Percentiles rank a stretch among this genome's conserved stretches.
These are phyloP conservation scores for Syncephalastrum sp. DNA, from an alignment of 371 early-diverging fungal genomes.

Conservation along the genomic window DNA sequence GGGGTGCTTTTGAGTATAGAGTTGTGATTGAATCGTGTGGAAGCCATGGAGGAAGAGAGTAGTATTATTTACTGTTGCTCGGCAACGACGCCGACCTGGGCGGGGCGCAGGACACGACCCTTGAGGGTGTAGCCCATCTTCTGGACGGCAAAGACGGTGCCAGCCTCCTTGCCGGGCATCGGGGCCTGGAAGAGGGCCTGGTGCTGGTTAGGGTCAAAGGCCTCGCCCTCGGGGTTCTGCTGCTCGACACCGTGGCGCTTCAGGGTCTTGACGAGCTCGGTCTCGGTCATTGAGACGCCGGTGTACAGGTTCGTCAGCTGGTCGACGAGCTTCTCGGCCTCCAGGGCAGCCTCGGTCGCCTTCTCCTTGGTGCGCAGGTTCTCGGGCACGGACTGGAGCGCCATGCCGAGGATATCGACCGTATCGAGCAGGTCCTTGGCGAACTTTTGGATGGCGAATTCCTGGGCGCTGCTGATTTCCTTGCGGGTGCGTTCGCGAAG, in stretches of 20 bases:
- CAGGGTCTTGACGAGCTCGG: constrained; percentile 84
- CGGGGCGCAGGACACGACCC: constrained; percentile 91
- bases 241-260: constrained; percentile 90
- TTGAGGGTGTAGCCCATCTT: constrained; percentile 92
- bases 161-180: constrained; percentile 84
- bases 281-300: constrained; percentile 90
- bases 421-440: constrained; percentile 95
- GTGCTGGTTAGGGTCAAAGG: constrained; percentile 92
- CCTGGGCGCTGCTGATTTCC: constrained; percentile 80
- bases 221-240: constrained; percentile 78
- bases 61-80: constrained; percentile 29
- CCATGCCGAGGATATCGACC: constrained; percentile 89
- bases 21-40: too few species aligned
- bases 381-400: constrained; percentile 77
- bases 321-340: constrained; percentile 55
- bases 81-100: constrained; percentile 95
- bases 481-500: constrained; percentile 84
- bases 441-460: constrained; percentile 93
- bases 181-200: constrained; percentile 95
- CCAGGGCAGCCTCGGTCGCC: constrained; percentile 28
- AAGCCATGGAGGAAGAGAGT: too few species aligned
- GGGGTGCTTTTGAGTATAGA: too few species aligned
- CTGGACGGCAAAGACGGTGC: constrained; percentile 83
- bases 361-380: constrained; percentile 35
- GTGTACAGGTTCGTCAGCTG: constrained; percentile 76